These are phyloP conservation scores for Colletotrichum kahawae DNA, from an alignment of 2,329 filamentous ascomycete species.

Conservation along the genomic window DNA sequence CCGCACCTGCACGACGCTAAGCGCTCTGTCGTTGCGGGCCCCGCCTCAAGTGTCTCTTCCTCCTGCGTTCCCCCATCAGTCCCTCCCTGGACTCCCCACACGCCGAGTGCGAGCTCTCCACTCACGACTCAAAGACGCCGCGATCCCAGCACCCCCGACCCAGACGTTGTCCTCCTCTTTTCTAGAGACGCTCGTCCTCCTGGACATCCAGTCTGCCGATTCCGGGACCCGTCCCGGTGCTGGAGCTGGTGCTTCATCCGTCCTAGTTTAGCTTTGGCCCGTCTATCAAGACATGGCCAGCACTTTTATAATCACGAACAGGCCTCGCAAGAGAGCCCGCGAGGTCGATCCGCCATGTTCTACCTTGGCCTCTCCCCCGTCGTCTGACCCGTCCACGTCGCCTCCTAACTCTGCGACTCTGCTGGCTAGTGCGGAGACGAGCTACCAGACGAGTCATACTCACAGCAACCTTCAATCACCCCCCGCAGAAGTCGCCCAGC, in stretches of 20 bases:
- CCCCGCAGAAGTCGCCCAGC: background rate
- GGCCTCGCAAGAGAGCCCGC: background rate
- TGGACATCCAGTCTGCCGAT: background rate
- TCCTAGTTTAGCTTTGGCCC: background rate
- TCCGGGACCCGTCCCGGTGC: background rate
- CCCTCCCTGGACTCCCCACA: background rate
- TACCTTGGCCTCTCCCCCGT: background rate
- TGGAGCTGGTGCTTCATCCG: background rate
- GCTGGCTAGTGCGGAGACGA: background rate
- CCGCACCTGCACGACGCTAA: constrained; percentile 1
- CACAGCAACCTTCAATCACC: background rate
- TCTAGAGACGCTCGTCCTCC: background rate
- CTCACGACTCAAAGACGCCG: background rate
- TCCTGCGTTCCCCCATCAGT: background rate
- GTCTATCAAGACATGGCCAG: background rate
- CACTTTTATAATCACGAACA: background rate
- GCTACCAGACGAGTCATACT: background rate
- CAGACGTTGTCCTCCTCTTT: background rate
- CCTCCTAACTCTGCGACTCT: background rate
- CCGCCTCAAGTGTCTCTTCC: background rate
- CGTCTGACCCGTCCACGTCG: background rate
- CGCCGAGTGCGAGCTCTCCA: background rate
- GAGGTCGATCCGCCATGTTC: background rate
- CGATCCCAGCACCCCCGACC: background rate
- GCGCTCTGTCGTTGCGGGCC: background rate